Conservation (phyloP, 129 eudicot species). For the Chrysanthemum lavandulifolium region DNA sequence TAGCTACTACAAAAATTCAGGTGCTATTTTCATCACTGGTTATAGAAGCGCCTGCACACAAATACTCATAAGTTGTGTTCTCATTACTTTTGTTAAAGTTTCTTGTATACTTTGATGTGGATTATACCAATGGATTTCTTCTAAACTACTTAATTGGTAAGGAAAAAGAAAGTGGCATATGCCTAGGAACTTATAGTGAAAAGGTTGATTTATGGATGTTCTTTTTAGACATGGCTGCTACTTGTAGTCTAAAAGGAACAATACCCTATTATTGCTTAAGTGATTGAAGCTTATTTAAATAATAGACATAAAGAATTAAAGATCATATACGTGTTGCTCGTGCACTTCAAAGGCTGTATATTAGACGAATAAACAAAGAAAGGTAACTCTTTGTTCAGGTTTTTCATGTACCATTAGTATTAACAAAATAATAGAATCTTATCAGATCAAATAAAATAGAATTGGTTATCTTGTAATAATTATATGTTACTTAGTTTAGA, state of each 20-base stretch:
- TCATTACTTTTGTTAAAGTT: constrained; percentile 17
- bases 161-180: constrained; percentile 20
- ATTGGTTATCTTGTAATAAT: background rate
- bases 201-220: constrained; percentile 17
- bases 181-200: constrained; percentile 19
- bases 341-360: no score
- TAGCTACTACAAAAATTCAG: no score
- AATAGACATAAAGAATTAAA: background rate
- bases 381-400: no score
- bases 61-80: constrained; percentile 15
- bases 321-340: no score
- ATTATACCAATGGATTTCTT: constrained; percentile 26
- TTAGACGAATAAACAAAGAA: no score
- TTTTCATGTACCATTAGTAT: no score
- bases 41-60: background rate
- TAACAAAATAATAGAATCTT: no score
- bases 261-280: background rate
- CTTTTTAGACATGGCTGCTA: constrained; percentile 12
- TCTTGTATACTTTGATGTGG: constrained; percentile 25
- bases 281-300: background rate
- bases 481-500: constrained; percentile 3
- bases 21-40: no score
- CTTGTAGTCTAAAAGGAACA: background rate
- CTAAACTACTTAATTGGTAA: constrained; percentile 30
- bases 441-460: background rate